Percentiles rank a stretch among this genome's conserved stretches.
Evolutionary conservation across 768 basidiomycete species (phyloP).

Genomic region (Megacollybia marginata): DNA sequence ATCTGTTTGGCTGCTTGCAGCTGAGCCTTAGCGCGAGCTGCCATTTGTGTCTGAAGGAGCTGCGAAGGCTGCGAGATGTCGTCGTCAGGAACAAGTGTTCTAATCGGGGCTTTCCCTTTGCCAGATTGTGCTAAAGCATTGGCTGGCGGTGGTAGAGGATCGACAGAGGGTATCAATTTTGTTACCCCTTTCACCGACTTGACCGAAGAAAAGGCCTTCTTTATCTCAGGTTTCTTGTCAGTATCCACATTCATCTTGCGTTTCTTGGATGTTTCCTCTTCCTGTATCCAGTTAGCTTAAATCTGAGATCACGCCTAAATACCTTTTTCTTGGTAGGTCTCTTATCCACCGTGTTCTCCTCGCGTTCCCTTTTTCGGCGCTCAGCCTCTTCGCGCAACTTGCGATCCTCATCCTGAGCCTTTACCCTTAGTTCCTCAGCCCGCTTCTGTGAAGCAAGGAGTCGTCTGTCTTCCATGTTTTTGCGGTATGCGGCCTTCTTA

Average conservation of each 20-base stretch:
- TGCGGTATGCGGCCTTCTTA: constrained; percentile 65
- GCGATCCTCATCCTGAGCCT: constrained; percentile 58
- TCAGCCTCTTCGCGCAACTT: constrained; percentile 70
- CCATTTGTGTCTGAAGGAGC: constrained; percentile 59
- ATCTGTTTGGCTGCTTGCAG: constrained; percentile 49
- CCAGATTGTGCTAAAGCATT: background rate
- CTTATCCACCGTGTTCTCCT: constrained; percentile 71
- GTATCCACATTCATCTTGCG: constrained; percentile 50
- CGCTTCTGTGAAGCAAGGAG: constrained; percentile 65
- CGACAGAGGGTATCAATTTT: constrained; percentile 41
- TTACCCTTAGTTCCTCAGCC: constrained; percentile 67
- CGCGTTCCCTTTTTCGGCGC: constrained; percentile 73
- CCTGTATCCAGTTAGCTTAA: constrained; percentile 26
- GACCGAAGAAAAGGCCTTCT: constrained; percentile 2
- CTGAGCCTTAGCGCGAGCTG: constrained; percentile 62
- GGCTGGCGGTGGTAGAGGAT: constrained; percentile 15
- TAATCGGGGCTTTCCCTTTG: constrained; percentile 14
- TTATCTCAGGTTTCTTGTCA: constrained; percentile 36
- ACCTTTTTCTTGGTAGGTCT: constrained; percentile 46
- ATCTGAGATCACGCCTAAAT: constrained; percentile 4
- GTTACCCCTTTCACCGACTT: constrained; percentile 26
- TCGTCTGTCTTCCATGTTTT: constrained; percentile 80
- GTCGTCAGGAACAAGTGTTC: constrained; percentile 33
- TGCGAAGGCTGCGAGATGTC: constrained; percentile 56
- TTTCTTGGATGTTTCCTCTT: constrained; percentile 69